These are phyloP conservation scores for Xylariaceae sp. DNA, from an alignment of 2,329 filamentous ascomycete species.

Conservation along the genomic window DNA sequence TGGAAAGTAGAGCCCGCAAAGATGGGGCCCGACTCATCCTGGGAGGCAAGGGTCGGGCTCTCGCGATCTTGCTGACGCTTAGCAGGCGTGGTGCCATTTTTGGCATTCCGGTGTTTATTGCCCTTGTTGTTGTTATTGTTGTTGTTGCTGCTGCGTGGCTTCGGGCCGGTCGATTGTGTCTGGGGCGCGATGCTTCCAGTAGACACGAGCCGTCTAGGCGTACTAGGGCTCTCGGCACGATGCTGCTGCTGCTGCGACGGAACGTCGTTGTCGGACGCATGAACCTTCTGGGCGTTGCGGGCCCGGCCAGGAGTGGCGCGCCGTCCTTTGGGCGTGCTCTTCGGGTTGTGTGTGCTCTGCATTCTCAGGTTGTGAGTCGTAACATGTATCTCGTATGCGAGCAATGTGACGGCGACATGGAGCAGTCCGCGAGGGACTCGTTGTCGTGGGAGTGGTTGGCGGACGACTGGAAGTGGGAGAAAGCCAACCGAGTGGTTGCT, in stretches of 20 bases:
- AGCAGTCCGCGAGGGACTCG: conserved; percentile 10
- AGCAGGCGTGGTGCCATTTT: conserved; percentile 38
- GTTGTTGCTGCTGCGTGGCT: conserved; percentile 20
- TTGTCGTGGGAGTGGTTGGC: not conserved
- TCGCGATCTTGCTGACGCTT: conserved; percentile 38
- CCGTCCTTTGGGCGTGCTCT: conserved; percentile 39
- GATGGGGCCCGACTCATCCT: conserved; percentile 48
- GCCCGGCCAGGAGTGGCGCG: conserved; percentile 36
- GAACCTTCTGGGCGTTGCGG: conserved; percentile 45
- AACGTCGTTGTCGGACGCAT: conserved; percentile 55
- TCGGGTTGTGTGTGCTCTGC: conserved; percentile 31
- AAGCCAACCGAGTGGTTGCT: not conserved
- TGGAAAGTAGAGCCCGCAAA: conserved; percentile 96
- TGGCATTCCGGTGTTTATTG: conserved; percentile 26
- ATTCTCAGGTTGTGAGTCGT: conserved; percentile 30
- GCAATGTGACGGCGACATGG: conserved; percentile 3
- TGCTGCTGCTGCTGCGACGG: conserved; percentile 32
- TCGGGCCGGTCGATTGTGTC: conserved; percentile 29
- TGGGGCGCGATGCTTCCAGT: conserved; percentile 32
- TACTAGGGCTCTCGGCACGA: conserved; percentile 34
- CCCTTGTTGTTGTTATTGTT: conserved; percentile 22
- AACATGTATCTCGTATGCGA: conserved; percentile 23
- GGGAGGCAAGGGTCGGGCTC: conserved; percentile 44
- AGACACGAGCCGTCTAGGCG: conserved; percentile 42
- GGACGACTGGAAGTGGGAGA: not conserved